A percentile compares a stretch with the other conserved stretches of the same genome.
Conservation (phyloP, 192 early-diverging fungal species). For the Coemansia sp. region DNA sequence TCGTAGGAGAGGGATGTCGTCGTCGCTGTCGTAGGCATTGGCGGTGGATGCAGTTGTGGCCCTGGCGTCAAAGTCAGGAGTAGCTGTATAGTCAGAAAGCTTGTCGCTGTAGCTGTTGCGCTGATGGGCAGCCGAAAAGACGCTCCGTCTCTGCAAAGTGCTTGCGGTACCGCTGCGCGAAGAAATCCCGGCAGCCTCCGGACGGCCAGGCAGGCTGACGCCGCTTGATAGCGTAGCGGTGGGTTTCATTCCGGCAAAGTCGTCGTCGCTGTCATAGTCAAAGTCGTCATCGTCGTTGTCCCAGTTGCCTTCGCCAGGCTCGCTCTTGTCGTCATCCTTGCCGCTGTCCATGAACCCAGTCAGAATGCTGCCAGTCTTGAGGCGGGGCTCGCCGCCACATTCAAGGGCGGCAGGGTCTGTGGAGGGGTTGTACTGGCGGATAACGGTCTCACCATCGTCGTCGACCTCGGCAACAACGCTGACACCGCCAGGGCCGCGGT, state of each 20-base stretch:
- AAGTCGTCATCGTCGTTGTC: slow-evolving; percentile 42
- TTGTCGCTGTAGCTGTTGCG: slow-evolving; percentile 22
- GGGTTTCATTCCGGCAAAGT: slow-evolving; percentile 24
- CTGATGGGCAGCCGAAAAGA: slow-evolving; percentile 25
- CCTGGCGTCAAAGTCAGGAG: neutral
- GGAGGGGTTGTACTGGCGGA: slow-evolving; percentile 38
- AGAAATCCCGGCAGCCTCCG: slow-evolving; percentile 5
- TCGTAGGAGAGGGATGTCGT: slow-evolving; percentile 48
- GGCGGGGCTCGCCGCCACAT: slow-evolving; percentile 27
- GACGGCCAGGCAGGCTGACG: slow-evolving; percentile 11
- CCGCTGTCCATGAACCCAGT: slow-evolving; percentile 40
- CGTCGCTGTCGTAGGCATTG: slow-evolving; percentile 30
- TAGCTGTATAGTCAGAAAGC: slow-evolving; percentile 26
- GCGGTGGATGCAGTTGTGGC: neutral
- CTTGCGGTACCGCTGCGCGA: neutral
- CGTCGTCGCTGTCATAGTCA: slow-evolving; percentile 50
- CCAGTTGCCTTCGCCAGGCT: slow-evolving; percentile 35
- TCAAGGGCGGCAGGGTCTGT: slow-evolving; percentile 45
- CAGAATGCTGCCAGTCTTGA: slow-evolving; percentile 2
- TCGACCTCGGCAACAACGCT: slow-evolving; percentile 45
- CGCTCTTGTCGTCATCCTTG: slow-evolving; percentile 48
- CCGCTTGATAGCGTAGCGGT: slow-evolving; percentile 27
- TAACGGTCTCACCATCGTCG: slow-evolving; percentile 52
- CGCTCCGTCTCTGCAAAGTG: slow-evolving; percentile 34
- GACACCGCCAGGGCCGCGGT: slow-evolving; percentile 13